A percentile compares a stretch with the other conserved stretches of the same genome.
These are phyloP conservation scores for Waltiozyma sp. DNA, from an alignment of 1,139 yeast genomes.

Conservation along the genomic window DNA sequence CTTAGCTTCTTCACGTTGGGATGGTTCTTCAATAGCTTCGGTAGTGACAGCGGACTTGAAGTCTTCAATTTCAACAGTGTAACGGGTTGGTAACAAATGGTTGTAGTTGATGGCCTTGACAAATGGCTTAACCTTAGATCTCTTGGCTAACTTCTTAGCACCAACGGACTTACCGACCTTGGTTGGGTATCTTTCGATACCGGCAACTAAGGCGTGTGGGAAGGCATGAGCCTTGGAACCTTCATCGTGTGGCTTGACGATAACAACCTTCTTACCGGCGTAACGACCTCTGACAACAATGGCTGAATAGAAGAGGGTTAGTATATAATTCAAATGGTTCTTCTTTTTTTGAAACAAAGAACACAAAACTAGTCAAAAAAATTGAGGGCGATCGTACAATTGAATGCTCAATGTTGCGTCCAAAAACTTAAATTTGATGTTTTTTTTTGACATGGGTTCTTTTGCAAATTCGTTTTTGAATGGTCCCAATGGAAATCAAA, in stretches of 20 bases:
- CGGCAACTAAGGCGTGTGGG: conserved; percentile 99
- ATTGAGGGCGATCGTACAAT: too few species aligned
- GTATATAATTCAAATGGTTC: conserved; percentile 2
- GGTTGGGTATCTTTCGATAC: conserved; percentile 98
- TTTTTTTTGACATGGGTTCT: too few species aligned
- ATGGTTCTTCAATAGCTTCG: conserved; percentile 94
- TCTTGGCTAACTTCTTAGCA: conserved; percentile 93
- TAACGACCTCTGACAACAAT: conserved; percentile 99
- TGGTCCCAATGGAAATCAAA: too few species aligned
- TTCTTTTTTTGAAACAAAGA: too few species aligned
- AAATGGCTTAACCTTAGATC: conserved; percentile 98
- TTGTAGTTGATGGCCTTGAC: conserved; percentile 99
- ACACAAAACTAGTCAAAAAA: too few species aligned
- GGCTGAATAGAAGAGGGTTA: conserved; percentile 39
- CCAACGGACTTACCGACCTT: conserved; percentile 94
- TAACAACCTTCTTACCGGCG: conserved; percentile 99
- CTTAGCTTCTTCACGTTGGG: conserved; percentile 99
- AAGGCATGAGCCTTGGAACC: conserved; percentile 98
- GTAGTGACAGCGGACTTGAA: conserved; percentile 87
- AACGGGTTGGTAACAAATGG: conserved; percentile 99
- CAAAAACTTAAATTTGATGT: too few species aligned
- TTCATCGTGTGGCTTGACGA: conserved; percentile 97
- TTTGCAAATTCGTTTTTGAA: too few species aligned
- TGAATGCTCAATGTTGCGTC: too few species aligned
- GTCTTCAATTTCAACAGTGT: conserved; percentile 93